Evolutionary conservation across 2,329 filamentous ascomycete genomes (phyloP), one percentile per base, ranked within the genome.

Genomic region (Phaeosphaeria sp.): DNA sequence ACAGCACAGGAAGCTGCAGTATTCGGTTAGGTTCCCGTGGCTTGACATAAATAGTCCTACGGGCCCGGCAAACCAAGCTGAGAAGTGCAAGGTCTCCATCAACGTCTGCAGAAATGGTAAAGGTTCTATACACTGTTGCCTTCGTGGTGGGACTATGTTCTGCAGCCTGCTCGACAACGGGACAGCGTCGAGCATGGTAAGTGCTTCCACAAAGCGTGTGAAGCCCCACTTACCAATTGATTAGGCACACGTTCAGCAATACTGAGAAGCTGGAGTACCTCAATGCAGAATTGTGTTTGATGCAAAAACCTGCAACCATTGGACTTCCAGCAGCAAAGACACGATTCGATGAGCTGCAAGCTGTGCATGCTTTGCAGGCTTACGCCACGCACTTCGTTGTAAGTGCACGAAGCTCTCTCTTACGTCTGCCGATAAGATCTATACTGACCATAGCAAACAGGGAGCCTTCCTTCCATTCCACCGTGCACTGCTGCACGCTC

Each of bases 391-490:
- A 63, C 48, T 51, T 53, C 33, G 44, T 47, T n/a, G 44, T 39
- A 39, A n/a, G 36, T 39, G 2, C 17, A n/a, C 4, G 1, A 17
- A 13, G 15, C 3, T 3, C n/a, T 17, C 5, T 6, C 13, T 17
- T 17, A 39, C 2, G 2, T 39, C 11, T n/a, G 4, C 36, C 15
- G 10, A 36, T 39, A 39, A 39, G 11, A 39, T 39, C 6, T 2
- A 44, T 20, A 9, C 20, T 22, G 62, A 62, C 20, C 55, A 36
- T 11, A 15, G 13, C 7, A 3, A 15, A 39, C 15, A n/a, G 36
- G 36, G 67, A 22, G 60, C 60, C 1, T 78, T 79, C 58, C 69
- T 79, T 21, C 75, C 76, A 1, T 78, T 71, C 67, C 77, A 79
- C 58, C 72, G 76, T 9, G 71, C 66, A 27, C 68, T 71, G 51